Conservation (phyloP, 345 rosid genomes). For the Anacardium occidentale region DNA sequence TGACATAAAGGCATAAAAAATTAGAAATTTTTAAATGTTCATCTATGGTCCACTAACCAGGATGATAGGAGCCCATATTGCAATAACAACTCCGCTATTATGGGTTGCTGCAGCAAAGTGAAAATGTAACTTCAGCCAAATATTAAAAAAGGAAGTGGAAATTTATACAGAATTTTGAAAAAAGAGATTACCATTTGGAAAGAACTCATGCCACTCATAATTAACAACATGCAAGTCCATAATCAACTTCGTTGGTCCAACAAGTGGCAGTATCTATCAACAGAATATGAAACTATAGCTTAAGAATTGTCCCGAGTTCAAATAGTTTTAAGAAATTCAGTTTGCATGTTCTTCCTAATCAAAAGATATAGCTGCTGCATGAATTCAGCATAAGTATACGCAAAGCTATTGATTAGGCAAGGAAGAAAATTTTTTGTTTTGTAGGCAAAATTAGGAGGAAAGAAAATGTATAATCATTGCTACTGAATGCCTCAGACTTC, state of each 20-base stretch:
- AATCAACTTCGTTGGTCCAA: conserved; percentile 77
- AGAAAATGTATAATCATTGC: neutral
- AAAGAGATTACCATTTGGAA: conserved; percentile 59
- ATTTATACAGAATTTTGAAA: neutral
- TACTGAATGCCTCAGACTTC: neutral
- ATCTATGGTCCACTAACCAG: conserved; percentile 57
- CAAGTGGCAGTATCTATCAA: conserved; percentile 75
- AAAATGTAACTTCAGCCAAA: conserved; percentile 26
- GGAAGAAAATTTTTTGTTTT: neutral
- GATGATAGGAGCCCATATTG: conserved; percentile 90
- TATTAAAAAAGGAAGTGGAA: neutral
- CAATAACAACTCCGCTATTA: conserved; percentile 82
- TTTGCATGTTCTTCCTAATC: neutral
- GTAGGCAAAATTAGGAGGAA: too few relatives aligned
- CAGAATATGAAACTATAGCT: conserved; percentile 21
- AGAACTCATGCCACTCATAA: conserved; percentile 91
- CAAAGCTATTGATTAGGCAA: neutral
- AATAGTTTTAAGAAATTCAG: neutral
- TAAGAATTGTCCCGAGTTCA: neutral
- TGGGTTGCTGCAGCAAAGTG: conserved; percentile 51
- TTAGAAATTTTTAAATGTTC: conserved; percentile 15
- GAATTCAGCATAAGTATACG: neutral
- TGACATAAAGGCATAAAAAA: conserved; percentile 15
- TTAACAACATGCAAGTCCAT: conserved; percentile 54
- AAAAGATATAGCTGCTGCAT: conserved; percentile 8